Conservation (phyloP, 192 early-diverging fungal genomes). For the Physocladia obscura region DNA sequence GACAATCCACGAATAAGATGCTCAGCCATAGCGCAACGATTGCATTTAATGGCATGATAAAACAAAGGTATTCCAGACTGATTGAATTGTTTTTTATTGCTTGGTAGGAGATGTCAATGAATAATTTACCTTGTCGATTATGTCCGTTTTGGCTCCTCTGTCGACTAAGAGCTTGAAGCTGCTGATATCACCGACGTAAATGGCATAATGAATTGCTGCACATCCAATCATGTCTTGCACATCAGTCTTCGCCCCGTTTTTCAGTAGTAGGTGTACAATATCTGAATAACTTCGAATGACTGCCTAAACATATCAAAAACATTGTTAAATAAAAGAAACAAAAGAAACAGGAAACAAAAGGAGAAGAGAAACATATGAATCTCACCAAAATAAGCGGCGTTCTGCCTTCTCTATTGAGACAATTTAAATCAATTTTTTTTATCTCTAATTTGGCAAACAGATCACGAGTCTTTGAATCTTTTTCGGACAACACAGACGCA, state of each 20-base stretch:
- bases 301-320: slow-evolving; percentile 17
- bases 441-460: slow-evolving; percentile 5
- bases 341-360: background rate
- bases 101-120: background rate
- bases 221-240: slow-evolving; percentile 36
- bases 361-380: background rate
- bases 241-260: slow-evolving; percentile 26
- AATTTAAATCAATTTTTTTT: slow-evolving; percentile 31
- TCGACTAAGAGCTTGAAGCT: slow-evolving; percentile 25
- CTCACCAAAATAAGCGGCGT: slow-evolving; percentile 29
- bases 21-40: slow-evolving; percentile 8
- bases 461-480: background rate
- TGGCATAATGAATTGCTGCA: slow-evolving; percentile 35
- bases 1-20: slow-evolving; percentile 4
- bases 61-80: slow-evolving; percentile 37
- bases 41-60: slow-evolving; percentile 37
- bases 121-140: slow-evolving; percentile 38
- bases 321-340: background rate
- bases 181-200: slow-evolving; percentile 26
- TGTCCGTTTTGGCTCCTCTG: slow-evolving; percentile 8
- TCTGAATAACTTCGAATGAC: slow-evolving; percentile 28
- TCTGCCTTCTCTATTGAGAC: slow-evolving; percentile 25
- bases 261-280: slow-evolving; percentile 34
- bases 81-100: background rate
- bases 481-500: slow-evolving; percentile 2